Conservation (phyloP, 2,329 filamentous ascomycete genomes). For the Xylariales sp. region DNA sequence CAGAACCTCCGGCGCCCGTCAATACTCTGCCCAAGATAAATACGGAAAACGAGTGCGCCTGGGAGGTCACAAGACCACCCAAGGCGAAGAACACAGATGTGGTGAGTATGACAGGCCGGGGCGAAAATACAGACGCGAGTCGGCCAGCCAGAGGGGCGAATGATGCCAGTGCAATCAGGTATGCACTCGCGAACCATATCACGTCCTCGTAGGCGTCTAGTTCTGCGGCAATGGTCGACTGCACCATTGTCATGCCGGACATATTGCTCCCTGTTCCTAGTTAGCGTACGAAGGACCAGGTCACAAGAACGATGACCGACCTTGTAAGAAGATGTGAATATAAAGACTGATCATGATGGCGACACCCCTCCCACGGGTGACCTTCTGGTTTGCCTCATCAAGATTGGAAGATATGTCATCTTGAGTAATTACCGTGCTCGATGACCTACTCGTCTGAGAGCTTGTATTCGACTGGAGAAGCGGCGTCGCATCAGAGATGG, state of each 20-base stretch:
- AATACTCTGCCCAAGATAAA: conserved; percentile 68
- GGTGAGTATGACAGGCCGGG: conserved; percentile 59
- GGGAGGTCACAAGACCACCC: conserved; percentile 62
- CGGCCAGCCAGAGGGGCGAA: conserved; percentile 67
- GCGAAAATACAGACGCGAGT: conserved; percentile 68
- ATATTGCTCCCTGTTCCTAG: conserved; percentile 57
- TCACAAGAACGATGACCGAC: conserved; percentile 29
- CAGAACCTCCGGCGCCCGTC: conserved; percentile 64
- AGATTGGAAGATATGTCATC: too few relatives aligned
- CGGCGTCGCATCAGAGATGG: conserved; percentile 22
- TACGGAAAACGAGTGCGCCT: conserved; percentile 49
- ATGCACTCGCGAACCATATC: conserved; percentile 78
- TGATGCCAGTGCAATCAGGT: conserved; percentile 58
- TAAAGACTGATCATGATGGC: conserved; percentile 50
- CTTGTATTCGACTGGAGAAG: conserved; percentile 18
- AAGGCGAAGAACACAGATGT: conserved; percentile 53
- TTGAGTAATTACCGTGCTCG: too few relatives aligned
- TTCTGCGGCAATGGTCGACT: conserved; percentile 70
- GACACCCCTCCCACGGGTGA: conserved; percentile 29
- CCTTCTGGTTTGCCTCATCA: conserved; percentile 24
- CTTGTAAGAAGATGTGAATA: conserved; percentile 56
- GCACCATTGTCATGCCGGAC: conserved; percentile 75
- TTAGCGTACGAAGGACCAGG: background rate
- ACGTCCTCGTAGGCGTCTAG: conserved; percentile 67
- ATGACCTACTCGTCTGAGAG: conserved; percentile 13